Conservation (phyloP, 2,329 filamentous ascomycete species). For the Apiospora koreana region DNA sequence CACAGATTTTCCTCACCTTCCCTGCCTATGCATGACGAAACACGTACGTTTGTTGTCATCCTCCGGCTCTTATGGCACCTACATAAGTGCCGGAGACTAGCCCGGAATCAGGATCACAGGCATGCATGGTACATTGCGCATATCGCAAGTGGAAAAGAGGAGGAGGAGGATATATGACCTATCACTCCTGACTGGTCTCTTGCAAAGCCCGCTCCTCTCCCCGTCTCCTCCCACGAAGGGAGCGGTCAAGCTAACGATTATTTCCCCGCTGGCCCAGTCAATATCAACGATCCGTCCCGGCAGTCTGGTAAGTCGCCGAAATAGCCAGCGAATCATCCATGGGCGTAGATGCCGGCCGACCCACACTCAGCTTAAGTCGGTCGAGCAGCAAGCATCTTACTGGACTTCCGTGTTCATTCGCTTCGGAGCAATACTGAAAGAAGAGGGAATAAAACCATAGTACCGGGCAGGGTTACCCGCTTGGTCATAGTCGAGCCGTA, state of each 20-base stretch:
- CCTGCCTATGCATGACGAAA: background rate
- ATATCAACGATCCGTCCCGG: background rate
- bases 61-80: background rate
- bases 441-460: background rate
- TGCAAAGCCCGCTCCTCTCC: background rate
- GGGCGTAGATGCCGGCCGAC: background rate
- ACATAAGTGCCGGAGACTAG: constrained; percentile 2
- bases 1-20: background rate
- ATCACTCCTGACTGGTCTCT: background rate
- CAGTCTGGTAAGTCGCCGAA: constrained; percentile 2
- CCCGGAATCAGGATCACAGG: background rate
- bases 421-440: background rate
- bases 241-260: background rate
- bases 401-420: background rate
- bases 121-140: background rate
- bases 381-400: background rate
- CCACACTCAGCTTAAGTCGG: background rate
- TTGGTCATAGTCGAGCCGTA: background rate
- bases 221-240: background rate
- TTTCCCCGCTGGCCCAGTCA: background rate
- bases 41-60: background rate
- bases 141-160: background rate
- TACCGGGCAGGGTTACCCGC: background rate
- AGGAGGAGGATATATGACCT: background rate
- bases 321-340: background rate